phyloP scores from a whole-genome alignment of 257 asterid genomes.

The Nicotiana noctiflora region DNA sequence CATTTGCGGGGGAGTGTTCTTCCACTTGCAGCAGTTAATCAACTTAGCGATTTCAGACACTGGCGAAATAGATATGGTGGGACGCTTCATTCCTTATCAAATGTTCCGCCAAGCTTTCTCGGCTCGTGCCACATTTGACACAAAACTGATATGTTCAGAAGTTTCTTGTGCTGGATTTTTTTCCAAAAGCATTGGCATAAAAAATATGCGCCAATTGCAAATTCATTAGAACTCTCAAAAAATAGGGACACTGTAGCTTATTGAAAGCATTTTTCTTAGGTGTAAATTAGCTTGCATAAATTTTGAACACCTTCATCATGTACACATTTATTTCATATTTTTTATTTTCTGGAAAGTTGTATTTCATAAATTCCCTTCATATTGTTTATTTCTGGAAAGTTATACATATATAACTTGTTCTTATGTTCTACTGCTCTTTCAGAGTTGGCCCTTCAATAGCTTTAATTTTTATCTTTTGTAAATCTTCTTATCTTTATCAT shows the following conservation, averaged over 20 bases:
- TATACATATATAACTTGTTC: neutral
- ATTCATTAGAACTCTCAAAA: neutral
- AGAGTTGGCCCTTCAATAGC: neutral
- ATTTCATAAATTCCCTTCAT: neutral
- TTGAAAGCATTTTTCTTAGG: neutral
- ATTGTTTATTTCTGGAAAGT: neutral
- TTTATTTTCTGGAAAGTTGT: neutral
- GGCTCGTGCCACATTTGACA: neutral
- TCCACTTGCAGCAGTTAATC: neutral
- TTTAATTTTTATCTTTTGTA: too few species aligned
- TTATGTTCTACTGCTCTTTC: neutral
- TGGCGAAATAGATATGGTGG: neutral
- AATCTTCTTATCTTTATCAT: too few species aligned
- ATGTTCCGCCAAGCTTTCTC: neutral
- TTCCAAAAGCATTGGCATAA: neutral
- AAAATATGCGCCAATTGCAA: neutral
- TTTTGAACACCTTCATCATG: neutral
- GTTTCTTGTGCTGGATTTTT: neutral
- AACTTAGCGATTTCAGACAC: neutral
- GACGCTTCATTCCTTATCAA: too few species aligned
- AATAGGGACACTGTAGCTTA: neutral
- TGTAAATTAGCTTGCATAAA: constrained; percentile 1
- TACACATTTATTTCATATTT: neutral
- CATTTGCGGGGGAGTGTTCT: neutral
- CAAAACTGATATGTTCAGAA: neutral